Evolutionary conservation across 306 rosid species (phyloP).

Genomic region (Gleditsia sinensis): DNA sequence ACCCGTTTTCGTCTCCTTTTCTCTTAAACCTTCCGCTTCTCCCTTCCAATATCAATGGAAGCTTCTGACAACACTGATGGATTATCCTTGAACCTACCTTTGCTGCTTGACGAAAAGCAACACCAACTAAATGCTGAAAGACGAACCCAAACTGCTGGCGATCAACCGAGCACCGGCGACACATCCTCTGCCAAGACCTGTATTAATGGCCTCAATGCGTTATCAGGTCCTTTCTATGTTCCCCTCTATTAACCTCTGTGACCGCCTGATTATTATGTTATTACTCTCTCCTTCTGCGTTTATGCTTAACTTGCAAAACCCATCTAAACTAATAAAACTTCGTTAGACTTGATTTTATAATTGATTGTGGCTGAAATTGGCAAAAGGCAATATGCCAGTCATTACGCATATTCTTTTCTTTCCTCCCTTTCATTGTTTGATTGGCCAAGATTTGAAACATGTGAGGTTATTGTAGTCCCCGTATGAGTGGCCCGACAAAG

Average conservation of each 20-base stretch:
- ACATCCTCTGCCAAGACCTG: not conserved
- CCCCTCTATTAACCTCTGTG: not conserved
- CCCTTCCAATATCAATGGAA: not conserved
- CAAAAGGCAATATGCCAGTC: not conserved
- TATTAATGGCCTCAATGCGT: conserved; percentile 32
- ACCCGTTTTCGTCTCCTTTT: too few species aligned
- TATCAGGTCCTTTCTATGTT: conserved; percentile 11
- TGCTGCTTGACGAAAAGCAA: not conserved
- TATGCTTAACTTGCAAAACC: not conserved
- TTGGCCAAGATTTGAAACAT: not conserved
- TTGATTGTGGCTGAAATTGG: not conserved
- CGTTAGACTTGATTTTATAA: not conserved
- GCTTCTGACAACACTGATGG: not conserved
- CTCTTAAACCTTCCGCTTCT: too few species aligned
- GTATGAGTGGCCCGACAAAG: too few species aligned
- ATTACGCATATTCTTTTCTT: not conserved
- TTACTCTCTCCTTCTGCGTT: not conserved
- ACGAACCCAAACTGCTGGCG: not conserved
- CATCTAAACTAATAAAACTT: not conserved
- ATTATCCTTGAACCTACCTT: not conserved
- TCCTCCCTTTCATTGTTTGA: not conserved
- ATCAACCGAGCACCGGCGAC: not conserved
- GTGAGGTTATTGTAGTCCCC: too few species aligned
- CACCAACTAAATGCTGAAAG: not conserved
- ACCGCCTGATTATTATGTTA: too few species aligned